These are phyloP conservation scores for Capniomyces stellatus DNA, from an alignment of 371 early-diverging fungal genomes.

Conservation along the genomic window DNA sequence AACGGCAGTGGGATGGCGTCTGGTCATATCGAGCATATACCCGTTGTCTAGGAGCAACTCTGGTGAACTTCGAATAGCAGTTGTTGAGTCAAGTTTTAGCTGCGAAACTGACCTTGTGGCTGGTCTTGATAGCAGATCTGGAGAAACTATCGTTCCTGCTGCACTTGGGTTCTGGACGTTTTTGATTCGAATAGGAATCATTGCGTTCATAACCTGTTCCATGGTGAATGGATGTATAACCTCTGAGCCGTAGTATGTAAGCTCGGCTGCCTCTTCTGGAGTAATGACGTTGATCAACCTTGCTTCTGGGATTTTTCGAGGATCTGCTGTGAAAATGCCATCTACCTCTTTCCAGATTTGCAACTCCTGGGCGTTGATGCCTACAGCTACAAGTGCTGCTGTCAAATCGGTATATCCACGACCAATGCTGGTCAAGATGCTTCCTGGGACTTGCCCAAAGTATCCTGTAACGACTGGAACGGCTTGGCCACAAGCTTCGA, in stretches of 20 bases:
- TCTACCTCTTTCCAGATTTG: constrained; percentile 99
- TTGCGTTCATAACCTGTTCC: constrained; percentile 90
- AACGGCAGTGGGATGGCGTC: constrained; percentile 81
- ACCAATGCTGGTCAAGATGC: constrained; percentile 76
- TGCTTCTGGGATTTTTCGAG: constrained; percentile 89
- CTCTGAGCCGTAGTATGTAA: constrained; percentile 94
- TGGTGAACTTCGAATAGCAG: constrained; percentile 41
- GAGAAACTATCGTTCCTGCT: constrained; percentile 82
- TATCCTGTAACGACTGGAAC: constrained; percentile 86
- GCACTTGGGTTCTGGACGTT: constrained; percentile 87
- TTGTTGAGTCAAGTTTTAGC: constrained; percentile 4
- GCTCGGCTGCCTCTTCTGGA: constrained; percentile 96
- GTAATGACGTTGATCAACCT: constrained; percentile 73
- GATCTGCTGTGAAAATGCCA: constrained; percentile 97
- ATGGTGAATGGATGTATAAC: constrained; percentile 98
- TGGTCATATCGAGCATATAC: constrained; percentile 44
- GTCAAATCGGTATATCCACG: constrained; percentile 97
- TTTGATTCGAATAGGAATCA: constrained; percentile 93
- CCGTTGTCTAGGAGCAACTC: constrained; percentile 52
- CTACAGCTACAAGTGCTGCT: constrained; percentile 88
- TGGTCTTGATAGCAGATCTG: constrained; percentile 27
- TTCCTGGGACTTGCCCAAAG: constrained; percentile 90
- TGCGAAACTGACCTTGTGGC: constrained; percentile 8
- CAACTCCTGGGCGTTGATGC: constrained; percentile 64
- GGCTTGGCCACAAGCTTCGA: constrained; percentile 40